Evolutionary conservation across 2,329 filamentous ascomycete species (phyloP).

Genomic region (Colletotrichum plurivorum): DNA sequence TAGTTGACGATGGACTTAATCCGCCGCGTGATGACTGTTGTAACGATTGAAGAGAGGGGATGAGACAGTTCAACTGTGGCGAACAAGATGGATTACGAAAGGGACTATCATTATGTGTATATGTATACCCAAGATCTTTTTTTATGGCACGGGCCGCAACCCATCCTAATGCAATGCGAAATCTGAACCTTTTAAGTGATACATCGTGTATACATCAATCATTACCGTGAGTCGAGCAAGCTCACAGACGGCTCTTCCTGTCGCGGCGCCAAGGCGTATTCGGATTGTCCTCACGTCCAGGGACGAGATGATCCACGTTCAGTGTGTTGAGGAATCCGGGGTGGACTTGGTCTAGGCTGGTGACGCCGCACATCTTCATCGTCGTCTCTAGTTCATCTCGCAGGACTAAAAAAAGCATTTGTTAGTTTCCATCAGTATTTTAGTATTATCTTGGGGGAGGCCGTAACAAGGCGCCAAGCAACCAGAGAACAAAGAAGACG

Average conservation of each 20-base stretch:
- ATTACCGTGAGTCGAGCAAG: too few species aligned
- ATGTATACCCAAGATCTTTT: constrained; percentile 17
- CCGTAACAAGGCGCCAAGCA: neutral
- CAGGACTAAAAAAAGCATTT: constrained; percentile 53
- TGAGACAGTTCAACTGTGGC: too few species aligned
- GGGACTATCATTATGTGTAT: constrained; percentile 25
- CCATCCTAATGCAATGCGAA: constrained; percentile 4
- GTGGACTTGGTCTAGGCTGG: constrained; percentile 71
- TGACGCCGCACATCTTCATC: constrained; percentile 77
- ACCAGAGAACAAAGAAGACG: neutral
- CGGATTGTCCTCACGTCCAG: constrained; percentile 58
- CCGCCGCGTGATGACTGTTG: too few species aligned
- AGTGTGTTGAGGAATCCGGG: constrained; percentile 72
- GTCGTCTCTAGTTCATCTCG: constrained; percentile 75
- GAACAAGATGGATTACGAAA: neutral
- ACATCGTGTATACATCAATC: neutral
- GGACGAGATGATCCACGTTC: constrained; percentile 63
- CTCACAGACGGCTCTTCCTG: constrained; percentile 46
- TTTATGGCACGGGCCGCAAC: constrained; percentile 5
- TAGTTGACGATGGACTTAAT: neutral
- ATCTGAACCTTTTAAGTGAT: neutral
- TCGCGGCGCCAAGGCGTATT: constrained; percentile 58
- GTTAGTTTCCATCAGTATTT: neutral
- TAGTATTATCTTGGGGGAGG: constrained; percentile 27
- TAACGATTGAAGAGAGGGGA: too few species aligned